Evolutionary conservation across 805 yeast species (phyloP), one percentile per base, ranked within the genome.

Genomic region (Wickerhamiella slavikovae): DNA sequence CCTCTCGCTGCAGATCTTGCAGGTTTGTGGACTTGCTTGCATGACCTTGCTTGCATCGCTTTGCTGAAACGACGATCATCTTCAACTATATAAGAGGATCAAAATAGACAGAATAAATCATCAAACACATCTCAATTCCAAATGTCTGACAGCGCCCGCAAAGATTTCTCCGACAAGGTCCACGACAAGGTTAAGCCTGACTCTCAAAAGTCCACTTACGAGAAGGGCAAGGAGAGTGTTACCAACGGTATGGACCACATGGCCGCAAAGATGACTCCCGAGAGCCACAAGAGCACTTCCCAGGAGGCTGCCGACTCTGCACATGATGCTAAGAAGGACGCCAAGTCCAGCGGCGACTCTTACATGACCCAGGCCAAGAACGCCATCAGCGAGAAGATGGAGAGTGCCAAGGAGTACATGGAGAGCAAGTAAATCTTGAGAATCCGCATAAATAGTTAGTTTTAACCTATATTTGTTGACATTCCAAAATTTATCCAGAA

Each of bases 181-280:
- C 34, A 64, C 34, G 92, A 79, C 60, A 45, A 64, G 25, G 35
- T 72, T 22, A 73, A 64, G 40, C 92, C 92, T 41, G 71, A 79
- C 36, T 52, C 63, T 35, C 62, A 72, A 51, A 80, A 80, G 59
- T 45, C 71, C 18, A 52, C 57, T 44, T 52, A 57, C 34, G 73
- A 75, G 45, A 58, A 73, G 56, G 71, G 70, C 40, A 73, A 74
- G 61, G 92, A 80, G 57, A 35, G 49, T 18, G 66, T 65, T 39
- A 69, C 89, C 33, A 74, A 65, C 49, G 49, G 60, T 6, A 64
- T 60, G 43, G 93, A 80, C 60, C 57, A 64, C 45, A 54, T 61
- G 32, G 77, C 72, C 34, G 60, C 64, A 24, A 51, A 59, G 30
- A 52, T 60, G 31, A 70, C 69, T 47, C 79, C 83, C 41, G 71